Base-by-base conservation (phyloP, 257 asterid species). In the Voacanga thouarsii region DNA sequence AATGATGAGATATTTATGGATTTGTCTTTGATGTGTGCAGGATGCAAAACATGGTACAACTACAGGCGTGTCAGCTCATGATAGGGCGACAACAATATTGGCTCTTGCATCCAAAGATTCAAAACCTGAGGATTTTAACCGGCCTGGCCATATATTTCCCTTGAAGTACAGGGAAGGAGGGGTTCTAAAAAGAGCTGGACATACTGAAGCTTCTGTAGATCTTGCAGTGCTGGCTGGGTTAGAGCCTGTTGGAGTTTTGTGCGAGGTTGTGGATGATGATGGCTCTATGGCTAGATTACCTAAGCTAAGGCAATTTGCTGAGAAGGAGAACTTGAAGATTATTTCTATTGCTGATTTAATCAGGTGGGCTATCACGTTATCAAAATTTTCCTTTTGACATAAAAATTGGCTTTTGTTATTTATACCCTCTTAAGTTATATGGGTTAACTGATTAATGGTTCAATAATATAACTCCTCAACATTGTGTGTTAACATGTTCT, bases 211-310 rank as follows among this genome's bases (percentile, higher is more conserved):
- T 64, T 91, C 99, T 51, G 91, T 96, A 64, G 99, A 96, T 81
- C 98, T 96, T 75, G 78, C 97, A 53, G 56, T 84, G 88, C 89
- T 95, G 66, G 98, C 99, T 72, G 98, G 98, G 23, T 87, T 89
- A 57, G 99, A 85, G 4, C 91, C 98, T 75, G 92, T 90, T 74
- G 97, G 95, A 57, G 98, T 93, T 82, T 75, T 96, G 76, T 93
- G 97, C 77, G 99, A 96, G 88, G 82, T 96, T 80, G 99, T 96
- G 69, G 99, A 92, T 79, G 98, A 96, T 74, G 99, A 96, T 84
- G 99, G 99, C 80, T 96, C 99, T 56, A 96, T 96, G 99, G 99
- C 99, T 74, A 89, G 99, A 68, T 82, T 96, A 61, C 98, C 99
- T 39, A 90, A 71, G 87, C 98, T 96, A 77, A 87, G 80, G 70